These are phyloP conservation scores for Digitaria exilis DNA, from an alignment of 202 grass and related monocot species.

Conservation along the genomic window DNA sequence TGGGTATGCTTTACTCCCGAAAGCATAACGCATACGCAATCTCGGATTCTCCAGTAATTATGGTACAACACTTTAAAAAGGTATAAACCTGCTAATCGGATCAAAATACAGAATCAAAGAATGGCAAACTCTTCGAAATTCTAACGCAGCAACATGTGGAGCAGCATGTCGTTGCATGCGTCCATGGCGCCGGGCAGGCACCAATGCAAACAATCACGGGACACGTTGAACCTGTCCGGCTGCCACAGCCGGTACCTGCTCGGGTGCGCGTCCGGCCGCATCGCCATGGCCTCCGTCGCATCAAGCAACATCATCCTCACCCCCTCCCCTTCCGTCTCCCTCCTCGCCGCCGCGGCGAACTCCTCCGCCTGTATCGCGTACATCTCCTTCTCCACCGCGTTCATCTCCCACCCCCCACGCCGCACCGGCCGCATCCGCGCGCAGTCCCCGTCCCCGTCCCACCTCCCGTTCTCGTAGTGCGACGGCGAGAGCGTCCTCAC, in stretches of 20 bases:
- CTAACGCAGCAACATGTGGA: neutral
- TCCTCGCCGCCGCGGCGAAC: slow-evolving; percentile 16
- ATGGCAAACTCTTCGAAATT: neutral
- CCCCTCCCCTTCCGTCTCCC: slow-evolving; percentile 10
- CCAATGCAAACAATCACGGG: slow-evolving; percentile 73
- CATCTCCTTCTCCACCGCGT: slow-evolving; percentile 43
- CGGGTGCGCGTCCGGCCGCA: slow-evolving; percentile 56
- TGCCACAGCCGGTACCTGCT: slow-evolving; percentile 40
- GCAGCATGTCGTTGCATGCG: slow-evolving; percentile 37
- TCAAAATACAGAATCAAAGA: neutral
- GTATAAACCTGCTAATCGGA: neutral
- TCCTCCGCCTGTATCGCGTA: slow-evolving; percentile 43
- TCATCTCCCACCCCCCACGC: slow-evolving; percentile 40
- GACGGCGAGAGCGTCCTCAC: slow-evolving; percentile 54
- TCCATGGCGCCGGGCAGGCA: slow-evolving; percentile 60
- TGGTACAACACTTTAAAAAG: too few species aligned
- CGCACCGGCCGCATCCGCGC: slow-evolving; percentile 16
- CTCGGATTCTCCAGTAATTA: too few species aligned
- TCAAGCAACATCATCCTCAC: slow-evolving; percentile 35
- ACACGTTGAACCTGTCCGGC: slow-evolving; percentile 38
- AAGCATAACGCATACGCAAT: too few species aligned
- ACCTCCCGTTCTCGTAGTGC: slow-evolving; percentile 61
- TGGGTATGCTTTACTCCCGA: too few species aligned
- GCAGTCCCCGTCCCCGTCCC: slow-evolving; percentile 43
- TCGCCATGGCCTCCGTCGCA: slow-evolving; percentile 37